Percentiles rank a stretch among this genome's conserved stretches.
Evolutionary conservation across 192 early-diverging fungal genomes (phyloP).

Genomic region (Backusella morwellensis): DNA sequence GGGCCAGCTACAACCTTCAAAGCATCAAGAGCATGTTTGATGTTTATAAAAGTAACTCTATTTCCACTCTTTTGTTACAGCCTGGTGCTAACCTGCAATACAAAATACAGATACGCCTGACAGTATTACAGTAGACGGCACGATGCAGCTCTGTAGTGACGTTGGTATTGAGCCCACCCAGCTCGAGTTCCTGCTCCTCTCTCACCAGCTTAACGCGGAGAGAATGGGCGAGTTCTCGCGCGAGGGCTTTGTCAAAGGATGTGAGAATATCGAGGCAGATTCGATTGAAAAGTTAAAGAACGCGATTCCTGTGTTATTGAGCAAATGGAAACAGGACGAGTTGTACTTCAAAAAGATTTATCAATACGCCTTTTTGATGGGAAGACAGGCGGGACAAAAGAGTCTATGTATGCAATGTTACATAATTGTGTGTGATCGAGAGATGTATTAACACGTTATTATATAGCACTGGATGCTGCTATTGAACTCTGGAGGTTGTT

Average conservation of each 20-base stretch:
- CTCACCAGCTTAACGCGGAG: slow-evolving; percentile 65
- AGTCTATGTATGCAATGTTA: slow-evolving; percentile 54
- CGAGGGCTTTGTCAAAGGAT: slow-evolving; percentile 71
- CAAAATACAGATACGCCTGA: slow-evolving; percentile 53
- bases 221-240: slow-evolving; percentile 75
- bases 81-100: too few species aligned
- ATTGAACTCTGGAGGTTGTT: slow-evolving; percentile 75
- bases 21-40: slow-evolving; percentile 61
- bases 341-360: slow-evolving; percentile 68
- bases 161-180: slow-evolving; percentile 73
- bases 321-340: slow-evolving; percentile 54
- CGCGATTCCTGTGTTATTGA: slow-evolving; percentile 43
- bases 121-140: slow-evolving; percentile 72
- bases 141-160: slow-evolving; percentile 63
- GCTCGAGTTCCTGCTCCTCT: slow-evolving; percentile 68
- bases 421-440: too few species aligned
- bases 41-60: slow-evolving; percentile 64
- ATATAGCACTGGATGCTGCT: slow-evolving; percentile 68
- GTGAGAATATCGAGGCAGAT: slow-evolving; percentile 67
- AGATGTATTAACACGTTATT: neutral
- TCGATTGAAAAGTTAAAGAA: slow-evolving; percentile 62
- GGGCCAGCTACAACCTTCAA: neutral
- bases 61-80: neutral
- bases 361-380: slow-evolving; percentile 76
- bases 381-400: slow-evolving; percentile 66